Evolutionary conservation across 1,284 basidiomycete genomes (phyloP).

Genomic region (Coniophora puteana): DNA sequence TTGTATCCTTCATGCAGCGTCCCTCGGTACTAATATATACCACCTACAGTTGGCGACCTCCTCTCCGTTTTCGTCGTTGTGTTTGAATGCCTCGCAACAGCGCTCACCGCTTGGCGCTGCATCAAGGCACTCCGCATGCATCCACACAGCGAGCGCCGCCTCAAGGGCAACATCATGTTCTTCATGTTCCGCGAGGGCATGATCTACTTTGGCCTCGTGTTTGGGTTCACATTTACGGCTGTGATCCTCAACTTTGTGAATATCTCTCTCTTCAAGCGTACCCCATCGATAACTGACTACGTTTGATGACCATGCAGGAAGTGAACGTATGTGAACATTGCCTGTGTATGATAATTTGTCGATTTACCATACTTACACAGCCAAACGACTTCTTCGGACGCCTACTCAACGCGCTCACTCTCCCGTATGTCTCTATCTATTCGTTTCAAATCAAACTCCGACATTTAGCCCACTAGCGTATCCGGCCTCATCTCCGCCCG

Average conservation of each 20-base stretch:
- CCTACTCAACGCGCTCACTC: too few species aligned
- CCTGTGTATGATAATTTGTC: too few species aligned
- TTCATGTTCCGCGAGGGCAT: conserved; percentile 20
- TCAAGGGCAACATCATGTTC: conserved; percentile 11
- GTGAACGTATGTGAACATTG: too few species aligned
- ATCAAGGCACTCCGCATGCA: conserved; percentile 21
- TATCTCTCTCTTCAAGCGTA: too few species aligned
- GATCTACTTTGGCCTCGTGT: conserved; percentile 19
- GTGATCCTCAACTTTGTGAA: conserved; percentile 28
- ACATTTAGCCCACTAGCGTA: too few species aligned
- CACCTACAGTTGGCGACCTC: conserved; percentile 17
- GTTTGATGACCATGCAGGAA: too few species aligned
- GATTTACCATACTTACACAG: too few species aligned
- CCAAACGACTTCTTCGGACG: too few species aligned
- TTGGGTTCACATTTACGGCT: conserved; percentile 24
- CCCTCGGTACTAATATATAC: background rate
- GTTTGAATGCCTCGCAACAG: conserved; percentile 24
- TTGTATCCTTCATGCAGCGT: background rate
- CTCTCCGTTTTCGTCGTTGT: conserved; percentile 27
- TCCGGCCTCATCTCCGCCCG: conserved; percentile 32
- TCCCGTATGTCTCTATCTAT: too few species aligned
- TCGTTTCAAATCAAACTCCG: too few species aligned
- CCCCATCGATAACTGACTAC: too few species aligned
- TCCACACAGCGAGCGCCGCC: conserved; percentile 5
- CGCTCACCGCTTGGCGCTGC: conserved; percentile 26